Percentiles rank a stretch among this genome's conserved stretches.
Conservation (phyloP, 2,329 filamentous ascomycete species). For the Chaetomiaceae sp. region DNA sequence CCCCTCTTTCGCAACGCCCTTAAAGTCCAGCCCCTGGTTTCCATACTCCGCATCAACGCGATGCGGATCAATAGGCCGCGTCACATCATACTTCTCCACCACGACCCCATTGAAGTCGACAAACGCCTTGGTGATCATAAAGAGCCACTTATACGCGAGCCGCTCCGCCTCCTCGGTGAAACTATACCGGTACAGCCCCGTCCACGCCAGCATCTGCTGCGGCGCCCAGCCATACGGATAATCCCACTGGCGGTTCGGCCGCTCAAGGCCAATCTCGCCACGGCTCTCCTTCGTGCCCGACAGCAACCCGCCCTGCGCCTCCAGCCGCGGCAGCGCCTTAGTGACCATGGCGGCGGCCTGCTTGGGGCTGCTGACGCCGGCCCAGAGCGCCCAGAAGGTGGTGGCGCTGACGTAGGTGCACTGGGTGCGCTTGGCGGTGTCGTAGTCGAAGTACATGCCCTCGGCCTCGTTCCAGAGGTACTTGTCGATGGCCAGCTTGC, state of each 20-base stretch:
- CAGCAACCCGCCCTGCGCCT: conserved; percentile 78
- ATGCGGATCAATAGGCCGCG: conserved; percentile 80
- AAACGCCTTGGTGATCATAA: conserved; percentile 97
- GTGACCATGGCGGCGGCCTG: conserved; percentile 81
- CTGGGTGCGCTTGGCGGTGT: conserved; percentile 74
- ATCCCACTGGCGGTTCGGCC: conserved; percentile 97
- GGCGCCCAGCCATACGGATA: conserved; percentile 98
- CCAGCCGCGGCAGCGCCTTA: conserved; percentile 78
- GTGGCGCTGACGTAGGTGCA: conserved; percentile 85
- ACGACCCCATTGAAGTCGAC: conserved; percentile 98
- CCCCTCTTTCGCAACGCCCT: conserved; percentile 93
- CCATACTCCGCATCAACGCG: conserved; percentile 95
- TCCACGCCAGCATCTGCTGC: conserved; percentile 98
- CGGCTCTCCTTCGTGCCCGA: conserved; percentile 88
- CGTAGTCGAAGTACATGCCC: conserved; percentile 97
- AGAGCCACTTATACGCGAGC: conserved; percentile 91
- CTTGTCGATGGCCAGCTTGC: conserved; percentile 83
- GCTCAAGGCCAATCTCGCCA: conserved; percentile 68
- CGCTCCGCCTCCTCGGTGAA: conserved; percentile 86
- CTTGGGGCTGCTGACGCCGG: conserved; percentile 74
- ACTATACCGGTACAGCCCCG: conserved; percentile 82
- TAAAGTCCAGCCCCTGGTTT: conserved; percentile 92
- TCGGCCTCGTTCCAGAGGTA: conserved; percentile 88
- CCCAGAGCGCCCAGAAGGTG: conserved; percentile 97
- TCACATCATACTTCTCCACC: conserved; percentile 98